phyloP scores from a whole-genome alignment of 73 alveolate genomes.

The Paramecium sexaurelia region DNA sequence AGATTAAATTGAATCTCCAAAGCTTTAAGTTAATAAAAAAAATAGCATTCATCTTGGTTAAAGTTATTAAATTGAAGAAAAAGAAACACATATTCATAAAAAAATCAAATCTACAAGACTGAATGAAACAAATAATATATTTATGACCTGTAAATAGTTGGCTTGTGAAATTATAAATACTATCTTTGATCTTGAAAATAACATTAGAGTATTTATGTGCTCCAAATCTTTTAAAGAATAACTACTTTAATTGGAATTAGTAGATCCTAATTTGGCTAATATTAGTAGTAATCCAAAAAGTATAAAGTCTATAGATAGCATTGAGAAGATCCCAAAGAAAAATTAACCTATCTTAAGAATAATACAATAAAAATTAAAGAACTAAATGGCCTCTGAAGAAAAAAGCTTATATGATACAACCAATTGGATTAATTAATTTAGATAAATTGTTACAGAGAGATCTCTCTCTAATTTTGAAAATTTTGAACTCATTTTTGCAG shows the following conservation, averaged over 20 bases:
- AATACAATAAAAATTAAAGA: background rate
- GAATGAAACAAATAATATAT: background rate
- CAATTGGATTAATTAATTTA: background rate
- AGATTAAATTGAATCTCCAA: background rate
- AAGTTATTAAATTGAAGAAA: background rate
- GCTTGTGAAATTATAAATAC: slow-evolving; percentile 28
- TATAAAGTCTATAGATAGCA: background rate
- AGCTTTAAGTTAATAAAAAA: background rate
- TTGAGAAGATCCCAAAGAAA: background rate
- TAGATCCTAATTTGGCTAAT: background rate
- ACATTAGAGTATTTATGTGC: background rate
- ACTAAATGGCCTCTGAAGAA: background rate
- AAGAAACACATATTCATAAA: background rate
- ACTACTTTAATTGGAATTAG: background rate
- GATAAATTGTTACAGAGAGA: background rate
- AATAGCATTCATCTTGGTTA: background rate
- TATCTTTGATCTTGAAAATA: slow-evolving; percentile 1
- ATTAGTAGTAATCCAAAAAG: background rate
- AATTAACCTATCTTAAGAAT: background rate
- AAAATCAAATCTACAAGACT: background rate
- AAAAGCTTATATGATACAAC: background rate
- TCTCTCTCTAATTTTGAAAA: background rate
- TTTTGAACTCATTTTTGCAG: background rate
- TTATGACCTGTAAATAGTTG: background rate
- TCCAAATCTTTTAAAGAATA: background rate